Base-by-base conservation (phyloP, 805 yeast genomes). In the Yarrowia hollandica region DNA sequence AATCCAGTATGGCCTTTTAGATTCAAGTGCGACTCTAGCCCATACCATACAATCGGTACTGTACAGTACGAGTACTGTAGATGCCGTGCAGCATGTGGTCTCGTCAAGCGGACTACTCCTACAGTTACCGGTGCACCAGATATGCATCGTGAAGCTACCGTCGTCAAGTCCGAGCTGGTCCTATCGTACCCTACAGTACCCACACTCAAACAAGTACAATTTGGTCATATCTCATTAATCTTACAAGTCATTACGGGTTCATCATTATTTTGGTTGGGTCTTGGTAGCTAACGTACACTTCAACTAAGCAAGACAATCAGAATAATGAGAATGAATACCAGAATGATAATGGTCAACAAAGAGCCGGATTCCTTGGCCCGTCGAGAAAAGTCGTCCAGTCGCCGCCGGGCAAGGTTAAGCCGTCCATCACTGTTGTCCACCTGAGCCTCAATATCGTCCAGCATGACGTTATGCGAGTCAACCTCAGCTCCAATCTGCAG, bases 351-450 rank as follows among this genome's bases (percentile, higher is more conserved):
- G 14, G 74, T 70, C 23, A 71, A 59, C 39, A 63, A 28, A 6
- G 74, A 70, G 14, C 77, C 76, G 57, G 72, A 68, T 61, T 73
- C 74, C 46, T 71, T 68, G n/a, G 74, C 71, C 61, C 68, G 69
- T 15, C 71, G 66, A 22, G 76, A 73, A 58, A 75, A 73, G 26
- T 59, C 61, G 55, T 64, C 71, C 48, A 74, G 69, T 4, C 75
- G 68, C 46, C 64, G 62, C 22, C 68, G 65, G 9, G 78, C 77
- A 12, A 65, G 61, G 38, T 63, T 67, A 14, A 75, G 65, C 15
- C 76, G 65, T 31, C 62, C 55, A 22, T 68, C 72, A 10, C 74
- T 64, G 23, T 69, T 61, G 60, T 74, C 77, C 19, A 72, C 71
- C 46, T 72, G 65, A 15, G 69, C 64, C 54, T 75, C 78, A 12